phyloP scores from a whole-genome alignment of 192 early-diverging fungal genomes.

The Umbelopsis isabellina region DNA sequence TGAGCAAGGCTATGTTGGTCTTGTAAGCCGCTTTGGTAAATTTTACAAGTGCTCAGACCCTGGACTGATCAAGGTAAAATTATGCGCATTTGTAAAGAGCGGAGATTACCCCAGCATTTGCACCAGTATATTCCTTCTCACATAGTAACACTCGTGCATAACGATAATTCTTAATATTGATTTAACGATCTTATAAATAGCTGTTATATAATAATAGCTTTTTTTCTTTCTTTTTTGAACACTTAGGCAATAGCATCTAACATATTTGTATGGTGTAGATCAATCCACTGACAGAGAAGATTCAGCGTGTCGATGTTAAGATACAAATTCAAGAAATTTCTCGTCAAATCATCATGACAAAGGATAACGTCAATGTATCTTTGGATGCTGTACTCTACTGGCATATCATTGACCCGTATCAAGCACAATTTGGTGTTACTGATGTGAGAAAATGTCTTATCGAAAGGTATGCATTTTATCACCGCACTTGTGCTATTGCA shows the following conservation, averaged over 20 bases:
- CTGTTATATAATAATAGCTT: too few species aligned
- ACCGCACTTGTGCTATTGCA: background rate
- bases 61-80: slow-evolving; percentile 53
- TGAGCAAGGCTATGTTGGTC: slow-evolving; percentile 70
- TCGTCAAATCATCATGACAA: slow-evolving; percentile 79
- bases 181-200: too few species aligned
- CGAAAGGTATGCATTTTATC: slow-evolving; percentile 61
- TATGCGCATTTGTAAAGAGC: background rate
- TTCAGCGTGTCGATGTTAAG: slow-evolving; percentile 52
- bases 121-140: too few species aligned
- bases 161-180: too few species aligned
- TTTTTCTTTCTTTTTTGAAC: too few species aligned
- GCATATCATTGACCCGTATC: slow-evolving; percentile 80
- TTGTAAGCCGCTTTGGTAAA: slow-evolving; percentile 70
- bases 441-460: slow-evolving; percentile 79
- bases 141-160: too few species aligned
- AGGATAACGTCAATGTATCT: slow-evolving; percentile 85
- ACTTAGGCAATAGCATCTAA: too few species aligned
- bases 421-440: slow-evolving; percentile 79
- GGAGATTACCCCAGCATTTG: background rate
- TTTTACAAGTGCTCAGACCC: slow-evolving; percentile 59
- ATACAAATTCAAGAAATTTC: slow-evolving; percentile 64
- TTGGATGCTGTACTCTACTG: slow-evolving; percentile 91
- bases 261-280: slow-evolving; percentile 29
- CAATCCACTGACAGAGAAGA: slow-evolving; percentile 51